Base-by-base conservation (phyloP, 768 basidiomycete species). In the Kockovaella imperatae region DNA sequence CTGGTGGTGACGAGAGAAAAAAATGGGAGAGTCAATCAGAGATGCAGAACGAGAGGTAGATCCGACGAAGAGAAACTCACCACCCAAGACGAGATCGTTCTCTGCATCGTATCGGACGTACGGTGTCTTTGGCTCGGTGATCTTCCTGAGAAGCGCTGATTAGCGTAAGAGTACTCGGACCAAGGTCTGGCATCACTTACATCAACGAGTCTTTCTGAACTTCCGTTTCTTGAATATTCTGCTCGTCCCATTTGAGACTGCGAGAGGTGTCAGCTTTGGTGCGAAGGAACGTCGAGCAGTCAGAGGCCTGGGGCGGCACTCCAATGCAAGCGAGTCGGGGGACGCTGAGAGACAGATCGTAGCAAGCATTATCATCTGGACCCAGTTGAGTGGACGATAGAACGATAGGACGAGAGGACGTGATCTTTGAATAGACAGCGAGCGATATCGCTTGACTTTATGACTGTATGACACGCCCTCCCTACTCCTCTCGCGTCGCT, bases 111-210 rank as follows among this genome's bases (percentile, higher is more conserved):
- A 70, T 31, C 87, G 77, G 45, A 96, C 90, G 72, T 86, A 96
- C 1, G 90, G 90, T 8, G 90, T 96, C 78, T 96, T 96, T 45
- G 90, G 90, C 64, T 96, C 90, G 2, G 87, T 89, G 64, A 96
- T 96, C 80, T 95, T 96, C 71, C 70, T 72, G n/a, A 39, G 10
- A 32, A 10, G 31, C 10, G 10, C 31, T 32, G 31, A 18, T 32
- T 25, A 14, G 20, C 4, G 13, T 18, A 17, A 21, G n/a, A 8
- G 23, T 35, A 5, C 21, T 17, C n/a, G 18, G 1, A 46, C 1
- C 20, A 5, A 29, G 26, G 13, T 13, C 20, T 31, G 18, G 13
- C 21, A 30, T 4, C 41, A 52, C 70, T 39, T 34, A 69, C 90
- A 95, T 96, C 66, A 89, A 75, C 55, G 87, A 90, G 64, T 93